Evolutionary conservation across 495 filamentous ascomycete species (phyloP).

Genomic region (Daldinia bambusicola): DNA sequence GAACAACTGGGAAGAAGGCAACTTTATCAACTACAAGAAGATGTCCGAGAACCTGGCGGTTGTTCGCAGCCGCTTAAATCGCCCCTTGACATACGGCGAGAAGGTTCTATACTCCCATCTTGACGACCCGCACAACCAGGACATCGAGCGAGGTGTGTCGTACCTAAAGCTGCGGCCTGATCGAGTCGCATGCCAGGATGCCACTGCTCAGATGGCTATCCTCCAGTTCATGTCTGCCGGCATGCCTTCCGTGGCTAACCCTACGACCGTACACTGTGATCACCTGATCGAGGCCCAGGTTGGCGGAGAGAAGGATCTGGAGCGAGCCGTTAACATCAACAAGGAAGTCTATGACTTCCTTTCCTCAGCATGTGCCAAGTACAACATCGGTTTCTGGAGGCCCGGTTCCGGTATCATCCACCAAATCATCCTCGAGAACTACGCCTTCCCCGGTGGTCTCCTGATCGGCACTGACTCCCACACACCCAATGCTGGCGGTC

Average conservation of each 20-base stretch:
- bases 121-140: conserved; percentile 95
- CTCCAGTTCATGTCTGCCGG: conserved; percentile 99
- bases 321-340: conserved; percentile 91
- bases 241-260: conserved; percentile 93
- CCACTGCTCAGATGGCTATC: conserved; percentile 99
- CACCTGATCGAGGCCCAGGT: conserved; percentile 98
- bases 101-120: conserved; percentile 99
- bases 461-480: conserved; percentile 99
- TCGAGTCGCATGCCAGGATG: conserved; percentile 99
- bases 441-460: conserved; percentile 97
- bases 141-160: conserved; percentile 92
- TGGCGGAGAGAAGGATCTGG: conserved; percentile 94
- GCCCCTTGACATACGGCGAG: conserved; percentile 94
- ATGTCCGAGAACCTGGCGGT: conserved; percentile 97
- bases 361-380: conserved; percentile 93
- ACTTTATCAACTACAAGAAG: conserved; percentile 81
- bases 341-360: conserved; percentile 99
- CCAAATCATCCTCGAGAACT: conserved; percentile 98
- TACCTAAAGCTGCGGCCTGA: conserved; percentile 97
- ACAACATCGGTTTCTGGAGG: conserved; percentile 99
- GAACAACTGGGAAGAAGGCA: conserved; percentile 66
- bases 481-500: conserved; percentile 97
- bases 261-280: conserved; percentile 97
- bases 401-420: conserved; percentile 99
- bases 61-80: conserved; percentile 87